phyloP scores from a whole-genome alignment of 345 rosid genomes.

The Adansonia digitata region DNA sequence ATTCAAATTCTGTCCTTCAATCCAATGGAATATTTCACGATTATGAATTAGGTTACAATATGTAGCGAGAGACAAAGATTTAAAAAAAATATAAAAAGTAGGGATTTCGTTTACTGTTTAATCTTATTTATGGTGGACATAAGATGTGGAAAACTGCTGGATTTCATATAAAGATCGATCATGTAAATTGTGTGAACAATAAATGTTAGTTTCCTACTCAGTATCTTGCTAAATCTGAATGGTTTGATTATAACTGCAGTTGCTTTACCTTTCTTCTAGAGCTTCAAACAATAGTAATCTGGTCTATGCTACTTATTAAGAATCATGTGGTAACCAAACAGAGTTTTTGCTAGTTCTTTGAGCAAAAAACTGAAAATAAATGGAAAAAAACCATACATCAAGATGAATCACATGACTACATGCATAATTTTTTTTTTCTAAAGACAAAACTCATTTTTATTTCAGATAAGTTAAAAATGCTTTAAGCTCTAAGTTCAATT shows the following conservation, averaged over 20 bases:
- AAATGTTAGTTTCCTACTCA: conserved; percentile 22
- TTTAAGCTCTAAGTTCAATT: not conserved
- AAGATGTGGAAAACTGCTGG: conserved; percentile 7
- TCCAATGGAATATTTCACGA: conserved; percentile 60
- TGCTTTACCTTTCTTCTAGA: not conserved
- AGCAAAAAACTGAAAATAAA: too few relatives aligned
- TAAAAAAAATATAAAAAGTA: not conserved
- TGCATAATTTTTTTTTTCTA: too few relatives aligned
- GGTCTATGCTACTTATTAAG: not conserved
- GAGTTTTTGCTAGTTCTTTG: not conserved
- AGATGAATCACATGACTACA: not conserved
- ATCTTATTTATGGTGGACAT: conserved; percentile 19
- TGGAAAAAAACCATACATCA: not conserved
- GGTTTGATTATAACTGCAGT: not conserved
- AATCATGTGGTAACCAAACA: not conserved
- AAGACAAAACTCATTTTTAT: not conserved
- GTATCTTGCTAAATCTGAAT: not conserved
- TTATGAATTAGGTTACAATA: conserved; percentile 54
- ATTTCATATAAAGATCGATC: conserved; percentile 2
- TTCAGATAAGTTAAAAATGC: not conserved
- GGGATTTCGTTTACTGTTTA: not conserved
- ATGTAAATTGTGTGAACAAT: conserved; percentile 64
- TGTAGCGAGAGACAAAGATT: conserved; percentile 18
- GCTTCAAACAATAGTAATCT: not conserved
- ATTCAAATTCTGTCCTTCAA: conserved; percentile 42